Percentiles rank a stretch among this genome's conserved stretches.
Conservation (phyloP, 768 basidiomycete species). For the Stropharia rugosoannulata region DNA sequence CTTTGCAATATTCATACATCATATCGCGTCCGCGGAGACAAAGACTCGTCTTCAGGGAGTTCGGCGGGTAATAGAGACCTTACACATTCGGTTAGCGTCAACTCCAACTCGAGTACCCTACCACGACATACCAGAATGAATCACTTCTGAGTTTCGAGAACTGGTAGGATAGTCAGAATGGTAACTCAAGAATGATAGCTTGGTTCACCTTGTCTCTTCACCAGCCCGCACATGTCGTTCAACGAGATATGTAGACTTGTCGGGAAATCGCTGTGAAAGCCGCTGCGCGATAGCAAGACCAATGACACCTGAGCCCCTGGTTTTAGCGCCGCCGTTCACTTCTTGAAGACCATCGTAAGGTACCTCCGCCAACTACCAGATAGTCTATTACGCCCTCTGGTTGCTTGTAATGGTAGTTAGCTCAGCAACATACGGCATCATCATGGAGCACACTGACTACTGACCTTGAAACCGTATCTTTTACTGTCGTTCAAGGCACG, state of each 20-base stretch:
- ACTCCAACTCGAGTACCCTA: neutral
- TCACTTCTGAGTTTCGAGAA: conserved; percentile 93
- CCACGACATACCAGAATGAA: conserved; percentile 70
- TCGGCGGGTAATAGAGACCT: conserved; percentile 84
- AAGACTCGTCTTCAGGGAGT: conserved; percentile 82
- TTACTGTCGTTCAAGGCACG: conserved; percentile 63
- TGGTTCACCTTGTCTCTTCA: conserved; percentile 77
- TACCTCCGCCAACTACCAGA: conserved; percentile 87
- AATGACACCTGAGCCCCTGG: conserved; percentile 57
- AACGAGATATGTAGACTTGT: conserved; percentile 74
- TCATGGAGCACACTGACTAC: neutral
- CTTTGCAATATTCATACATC: conserved; percentile 74
- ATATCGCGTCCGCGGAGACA: conserved; percentile 86
- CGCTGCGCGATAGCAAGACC: conserved; percentile 85
- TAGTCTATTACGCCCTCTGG: conserved; percentile 80
- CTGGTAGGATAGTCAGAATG: conserved; percentile 33
- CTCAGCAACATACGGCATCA: neutral
- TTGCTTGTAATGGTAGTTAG: conserved; percentile 29
- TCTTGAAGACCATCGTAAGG: conserved; percentile 7
- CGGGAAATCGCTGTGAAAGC: conserved; percentile 60
- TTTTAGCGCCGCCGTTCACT: neutral
- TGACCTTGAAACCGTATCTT: conserved; percentile 61
- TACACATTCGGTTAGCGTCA: neutral
- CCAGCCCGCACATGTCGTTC: conserved; percentile 77
- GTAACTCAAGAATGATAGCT: neutral